These are phyloP conservation scores for Saturnispora besseyi DNA, from an alignment of 805 yeast genomes.

Conservation along the genomic window DNA sequence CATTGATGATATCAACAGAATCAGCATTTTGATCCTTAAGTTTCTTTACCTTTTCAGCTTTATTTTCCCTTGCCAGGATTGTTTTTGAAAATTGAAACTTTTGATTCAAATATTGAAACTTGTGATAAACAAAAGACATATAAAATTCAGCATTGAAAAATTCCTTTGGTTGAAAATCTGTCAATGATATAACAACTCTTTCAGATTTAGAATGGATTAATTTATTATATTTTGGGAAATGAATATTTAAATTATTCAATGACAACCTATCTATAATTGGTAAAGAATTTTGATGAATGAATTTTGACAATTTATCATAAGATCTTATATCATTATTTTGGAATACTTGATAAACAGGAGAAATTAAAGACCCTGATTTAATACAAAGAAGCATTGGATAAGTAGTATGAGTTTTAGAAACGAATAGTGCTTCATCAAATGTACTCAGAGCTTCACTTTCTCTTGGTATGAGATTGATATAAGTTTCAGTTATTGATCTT, in stretches of 20 bases:
- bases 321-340: constrained; percentile 58
- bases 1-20: constrained; percentile 35
- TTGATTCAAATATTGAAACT: constrained; percentile 32
- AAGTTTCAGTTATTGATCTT: constrained; percentile 31
- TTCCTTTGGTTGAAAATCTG: constrained; percentile 32
- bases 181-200: constrained; percentile 39
- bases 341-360: constrained; percentile 49
- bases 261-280: constrained; percentile 50
- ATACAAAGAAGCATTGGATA: constrained; percentile 55
- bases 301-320: constrained; percentile 36
- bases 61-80: constrained; percentile 25
- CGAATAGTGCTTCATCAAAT: constrained; percentile 38
- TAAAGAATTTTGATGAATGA: constrained; percentile 38
- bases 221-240: constrained; percentile 29
- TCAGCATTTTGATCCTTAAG: constrained; percentile 38
- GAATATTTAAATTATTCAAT: constrained; percentile 25
- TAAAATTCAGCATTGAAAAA: constrained; percentile 16
- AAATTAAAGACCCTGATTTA: constrained; percentile 45
- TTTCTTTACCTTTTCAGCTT: constrained; percentile 34
- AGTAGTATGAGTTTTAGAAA: constrained; percentile 46
- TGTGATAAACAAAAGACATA: constrained; percentile 38
- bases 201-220: constrained; percentile 29
- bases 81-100: constrained; percentile 31
- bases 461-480: constrained; percentile 32
- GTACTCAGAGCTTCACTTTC: constrained; percentile 14